Percentiles rank a stretch among this genome's conserved stretches.
Evolutionary conservation across 208 protist species (phyloP).

Genomic region (Leishmania turanica): DNA sequence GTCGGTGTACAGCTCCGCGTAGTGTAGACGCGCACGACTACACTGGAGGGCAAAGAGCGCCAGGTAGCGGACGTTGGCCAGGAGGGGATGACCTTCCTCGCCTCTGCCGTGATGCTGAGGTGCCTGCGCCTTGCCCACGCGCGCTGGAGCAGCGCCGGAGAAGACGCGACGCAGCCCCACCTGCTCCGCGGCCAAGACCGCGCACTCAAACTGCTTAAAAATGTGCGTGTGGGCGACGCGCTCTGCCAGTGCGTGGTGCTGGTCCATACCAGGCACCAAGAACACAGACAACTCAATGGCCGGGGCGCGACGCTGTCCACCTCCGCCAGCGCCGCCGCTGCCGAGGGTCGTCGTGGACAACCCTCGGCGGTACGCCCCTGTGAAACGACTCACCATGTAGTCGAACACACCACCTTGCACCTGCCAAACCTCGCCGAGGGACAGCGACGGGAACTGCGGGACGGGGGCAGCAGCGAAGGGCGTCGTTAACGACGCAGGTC

Average conservation of each 20-base stretch:
- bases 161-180: conserved; percentile 46
- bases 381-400: conserved; percentile 24
- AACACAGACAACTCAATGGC: conserved; percentile 49
- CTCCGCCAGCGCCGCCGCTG: not conserved
- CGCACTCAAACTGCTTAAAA: conserved; percentile 54
- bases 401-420: conserved; percentile 23
- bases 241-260: conserved; percentile 41
- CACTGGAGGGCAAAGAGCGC: conserved; percentile 17
- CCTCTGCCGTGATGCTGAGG: not conserved
- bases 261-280: conserved; percentile 48
- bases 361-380: conserved; percentile 28
- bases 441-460: conserved; percentile 12
- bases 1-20: conserved; percentile 57
- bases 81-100: not conserved
- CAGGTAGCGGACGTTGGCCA: conserved; percentile 16
- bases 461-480: not conserved
- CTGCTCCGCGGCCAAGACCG: conserved; percentile 48
- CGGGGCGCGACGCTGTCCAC: not conserved
- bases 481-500: not conserved
- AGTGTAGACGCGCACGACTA: conserved; percentile 30
- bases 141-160: conserved; percentile 12
- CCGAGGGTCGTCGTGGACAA: conserved; percentile 4
- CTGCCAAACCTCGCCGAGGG: conserved; percentile 15
- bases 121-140: not conserved
- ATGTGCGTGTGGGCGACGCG: conserved; percentile 51